Evolutionary conservation across 306 rosid species (phyloP).

Genomic region (Pyrus betulifolia): DNA sequence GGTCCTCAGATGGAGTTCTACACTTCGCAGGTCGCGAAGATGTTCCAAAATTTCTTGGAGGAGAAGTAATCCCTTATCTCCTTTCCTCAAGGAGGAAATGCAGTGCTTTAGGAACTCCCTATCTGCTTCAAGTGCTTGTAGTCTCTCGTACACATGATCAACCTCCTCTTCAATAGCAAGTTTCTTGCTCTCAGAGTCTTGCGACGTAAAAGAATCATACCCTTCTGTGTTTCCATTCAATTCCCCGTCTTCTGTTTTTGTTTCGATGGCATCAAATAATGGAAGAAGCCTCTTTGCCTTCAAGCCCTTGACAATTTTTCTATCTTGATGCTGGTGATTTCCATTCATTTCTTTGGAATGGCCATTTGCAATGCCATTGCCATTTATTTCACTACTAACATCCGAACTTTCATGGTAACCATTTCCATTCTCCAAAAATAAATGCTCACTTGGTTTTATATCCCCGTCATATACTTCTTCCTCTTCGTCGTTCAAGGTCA

Average conservation of each 20-base stretch:
- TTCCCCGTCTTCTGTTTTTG: slow-evolving; percentile 47
- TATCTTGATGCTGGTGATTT: slow-evolving; percentile 20
- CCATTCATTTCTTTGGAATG: slow-evolving; percentile 54
- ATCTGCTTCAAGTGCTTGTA: slow-evolving; percentile 82
- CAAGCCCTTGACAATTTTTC: slow-evolving; percentile 28
- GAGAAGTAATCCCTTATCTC: slow-evolving; percentile 75
- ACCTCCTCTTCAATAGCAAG: slow-evolving; percentile 56
- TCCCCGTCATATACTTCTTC: slow-evolving; percentile 46
- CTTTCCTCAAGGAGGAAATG: slow-evolving; percentile 79
- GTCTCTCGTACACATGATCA: slow-evolving; percentile 72
- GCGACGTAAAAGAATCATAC: slow-evolving; percentile 19
- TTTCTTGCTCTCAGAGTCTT: slow-evolving; percentile 37
- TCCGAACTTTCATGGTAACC: slow-evolving; percentile 47
- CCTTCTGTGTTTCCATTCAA: slow-evolving; percentile 50
- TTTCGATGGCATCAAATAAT: slow-evolving; percentile 52
- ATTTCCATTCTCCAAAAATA: slow-evolving; percentile 52
- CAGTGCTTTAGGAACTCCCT: slow-evolving; percentile 94
- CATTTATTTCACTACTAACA: slow-evolving; percentile 34
- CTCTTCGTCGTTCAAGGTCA: slow-evolving; percentile 52
- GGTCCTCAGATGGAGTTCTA: slow-evolving; percentile 56
- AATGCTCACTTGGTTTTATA: slow-evolving; percentile 26
- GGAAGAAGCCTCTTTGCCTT: slow-evolving; percentile 72
- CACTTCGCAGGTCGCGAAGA: slow-evolving; percentile 87
- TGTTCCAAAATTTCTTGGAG: slow-evolving; percentile 90
- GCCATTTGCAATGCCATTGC: slow-evolving; percentile 43